Evolutionary conservation across 805 yeast genomes (phyloP).

Genomic region (Yarrowia sp.): DNA sequence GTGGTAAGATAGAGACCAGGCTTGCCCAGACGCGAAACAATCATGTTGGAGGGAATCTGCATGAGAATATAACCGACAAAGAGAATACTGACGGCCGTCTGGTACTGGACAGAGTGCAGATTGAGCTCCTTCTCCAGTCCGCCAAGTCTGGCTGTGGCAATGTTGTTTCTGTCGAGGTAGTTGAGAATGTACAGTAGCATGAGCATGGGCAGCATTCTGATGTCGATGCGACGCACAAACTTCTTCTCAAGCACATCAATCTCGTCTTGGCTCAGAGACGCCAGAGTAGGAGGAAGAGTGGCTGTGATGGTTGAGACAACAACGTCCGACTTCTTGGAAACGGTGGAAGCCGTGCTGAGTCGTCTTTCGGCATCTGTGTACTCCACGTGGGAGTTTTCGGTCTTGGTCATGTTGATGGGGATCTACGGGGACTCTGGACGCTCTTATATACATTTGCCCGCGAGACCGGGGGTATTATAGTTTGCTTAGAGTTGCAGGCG

Average conservation of each 20-base stretch:
- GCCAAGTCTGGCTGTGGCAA: constrained; percentile 41
- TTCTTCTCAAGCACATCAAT: constrained; percentile 41
- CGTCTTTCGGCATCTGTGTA: neutral
- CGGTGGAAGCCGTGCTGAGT: neutral
- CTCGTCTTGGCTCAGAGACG: neutral
- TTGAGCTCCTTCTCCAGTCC: constrained; percentile 40
- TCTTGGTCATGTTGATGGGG: neutral
- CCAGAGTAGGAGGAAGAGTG: neutral
- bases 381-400: constrained; percentile 3
- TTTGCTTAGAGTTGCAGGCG: too few species aligned
- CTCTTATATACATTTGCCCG: too few species aligned
- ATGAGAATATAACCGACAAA: constrained; percentile 43
- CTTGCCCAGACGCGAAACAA: constrained; percentile 41
- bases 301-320: constrained; percentile 1
- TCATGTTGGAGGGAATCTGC: constrained; percentile 38
- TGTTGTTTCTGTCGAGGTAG: constrained; percentile 42
- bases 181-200: constrained; percentile 38
- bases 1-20: constrained; percentile 46
- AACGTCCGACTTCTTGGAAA: neutral
- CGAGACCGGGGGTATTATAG: too few species aligned
- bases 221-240: constrained; percentile 49
- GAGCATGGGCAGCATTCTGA: constrained; percentile 40
- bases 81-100: constrained; percentile 44
- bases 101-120: constrained; percentile 43
- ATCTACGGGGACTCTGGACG: too few species aligned